phyloP scores from a whole-genome alignment of 2,329 filamentous ascomycete genomes.

The Trichoderma sp. region DNA sequence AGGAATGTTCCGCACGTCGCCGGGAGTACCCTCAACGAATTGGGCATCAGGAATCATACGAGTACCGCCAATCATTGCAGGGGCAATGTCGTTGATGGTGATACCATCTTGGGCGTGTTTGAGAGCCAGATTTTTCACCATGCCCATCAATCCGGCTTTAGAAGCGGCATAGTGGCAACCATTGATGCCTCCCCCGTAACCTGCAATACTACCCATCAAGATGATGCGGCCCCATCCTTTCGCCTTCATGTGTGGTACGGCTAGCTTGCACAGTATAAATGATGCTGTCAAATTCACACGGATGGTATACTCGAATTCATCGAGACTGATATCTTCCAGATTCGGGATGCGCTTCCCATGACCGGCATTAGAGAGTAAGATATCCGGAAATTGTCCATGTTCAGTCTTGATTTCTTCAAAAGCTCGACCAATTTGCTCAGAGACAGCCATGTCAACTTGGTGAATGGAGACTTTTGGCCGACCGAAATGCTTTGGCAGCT shows the following conservation, averaged over 20 bases:
- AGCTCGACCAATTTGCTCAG: background rate
- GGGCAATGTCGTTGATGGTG: background rate
- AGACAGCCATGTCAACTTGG: background rate
- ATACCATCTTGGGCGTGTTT: background rate
- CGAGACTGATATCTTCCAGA: constrained; percentile 60
- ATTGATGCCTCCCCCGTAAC: background rate
- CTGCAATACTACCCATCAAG: background rate
- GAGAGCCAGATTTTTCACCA: background rate
- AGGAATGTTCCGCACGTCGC: background rate
- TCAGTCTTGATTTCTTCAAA: background rate
- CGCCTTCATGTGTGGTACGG: background rate
- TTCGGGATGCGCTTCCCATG: constrained; percentile 61
- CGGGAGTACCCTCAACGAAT: background rate
- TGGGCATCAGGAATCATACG: background rate
- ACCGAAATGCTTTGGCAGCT: background rate
- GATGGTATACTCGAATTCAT: constrained; percentile 65
- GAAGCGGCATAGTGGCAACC: background rate
- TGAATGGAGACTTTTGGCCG: background rate
- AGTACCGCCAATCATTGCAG: background rate
- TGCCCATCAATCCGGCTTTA: background rate
- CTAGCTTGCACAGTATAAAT: constrained; percentile 39
- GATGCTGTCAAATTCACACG: constrained; percentile 63
- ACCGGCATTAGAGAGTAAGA: constrained; percentile 54
- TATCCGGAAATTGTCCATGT: background rate
- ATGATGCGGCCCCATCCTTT: background rate